Percentiles rank a stretch among this genome's conserved stretches.
phyloP scores from a whole-genome alignment of 192 early-diverging fungal genomes.

The Podila clonocystis region DNA sequence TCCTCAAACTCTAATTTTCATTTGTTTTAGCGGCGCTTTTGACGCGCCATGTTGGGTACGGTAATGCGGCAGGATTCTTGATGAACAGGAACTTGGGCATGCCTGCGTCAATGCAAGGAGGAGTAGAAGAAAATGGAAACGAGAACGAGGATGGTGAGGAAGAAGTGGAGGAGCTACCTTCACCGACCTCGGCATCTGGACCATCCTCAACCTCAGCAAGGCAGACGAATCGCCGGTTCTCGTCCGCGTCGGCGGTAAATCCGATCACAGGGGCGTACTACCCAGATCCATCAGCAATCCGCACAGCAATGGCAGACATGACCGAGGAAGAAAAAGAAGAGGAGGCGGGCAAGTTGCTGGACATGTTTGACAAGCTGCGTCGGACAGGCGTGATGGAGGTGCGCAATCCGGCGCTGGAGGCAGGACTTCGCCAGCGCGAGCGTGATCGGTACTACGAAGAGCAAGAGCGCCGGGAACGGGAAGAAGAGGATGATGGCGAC shows the following conservation, averaged over 20 bases:
- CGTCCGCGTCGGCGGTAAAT: constrained; percentile 62
- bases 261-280: constrained; percentile 90
- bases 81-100: constrained; percentile 76
- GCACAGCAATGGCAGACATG: constrained; percentile 76
- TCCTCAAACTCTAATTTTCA: neutral
- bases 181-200: constrained; percentile 2
- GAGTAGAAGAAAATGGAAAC: constrained; percentile 6
- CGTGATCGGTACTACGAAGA: constrained; percentile 45
- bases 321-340: constrained; percentile 97
- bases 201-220: constrained; percentile 2
- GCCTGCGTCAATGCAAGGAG: constrained; percentile 43
- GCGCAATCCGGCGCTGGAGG: constrained; percentile 74
- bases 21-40: constrained; percentile 66
- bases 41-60: constrained; percentile 86
- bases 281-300: constrained; percentile 51
- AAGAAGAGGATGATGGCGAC: constrained; percentile 26
- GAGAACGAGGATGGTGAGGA: constrained; percentile 15
- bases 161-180: constrained; percentile 3
- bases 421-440: constrained; percentile 49
- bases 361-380: constrained; percentile 93
- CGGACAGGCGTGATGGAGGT: constrained; percentile 91
- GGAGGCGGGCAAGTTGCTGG: constrained; percentile 92
- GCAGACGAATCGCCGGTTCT: constrained; percentile 13
- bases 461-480: constrained; percentile 30
- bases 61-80: constrained; percentile 93